These are phyloP conservation scores for Zopfochytrium polystomum DNA, from an alignment of 371 early-diverging fungal genomes.

Conservation along the genomic window DNA sequence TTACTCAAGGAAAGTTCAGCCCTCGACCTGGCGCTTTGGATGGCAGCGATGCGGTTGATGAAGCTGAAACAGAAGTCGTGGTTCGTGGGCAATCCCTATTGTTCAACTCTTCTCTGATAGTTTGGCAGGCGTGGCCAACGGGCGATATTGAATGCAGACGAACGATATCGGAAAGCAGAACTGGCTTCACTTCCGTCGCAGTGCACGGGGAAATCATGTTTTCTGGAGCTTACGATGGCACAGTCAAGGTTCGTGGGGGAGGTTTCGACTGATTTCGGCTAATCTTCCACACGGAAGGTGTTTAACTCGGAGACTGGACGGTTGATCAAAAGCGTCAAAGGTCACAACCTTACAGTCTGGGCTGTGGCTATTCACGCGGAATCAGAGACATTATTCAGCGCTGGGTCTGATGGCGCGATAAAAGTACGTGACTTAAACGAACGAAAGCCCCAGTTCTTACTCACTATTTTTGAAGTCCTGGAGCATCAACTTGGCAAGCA, in stretches of 20 bases:
- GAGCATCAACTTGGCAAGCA: constrained; percentile 20
- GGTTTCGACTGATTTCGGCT: too few species aligned
- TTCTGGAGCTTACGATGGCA: constrained; percentile 64
- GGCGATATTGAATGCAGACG: constrained; percentile 49
- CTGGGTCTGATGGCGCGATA: constrained; percentile 58
- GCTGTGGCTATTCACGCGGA: constrained; percentile 52
- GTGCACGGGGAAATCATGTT: constrained; percentile 42
- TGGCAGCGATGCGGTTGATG: not conserved
- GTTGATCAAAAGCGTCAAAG: constrained; percentile 39
- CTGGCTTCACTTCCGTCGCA: constrained; percentile 63
- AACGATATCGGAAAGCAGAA: constrained; percentile 53
- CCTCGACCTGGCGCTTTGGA: constrained; percentile 1
- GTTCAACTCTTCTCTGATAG: too few species aligned
- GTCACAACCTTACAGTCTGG: constrained; percentile 66
- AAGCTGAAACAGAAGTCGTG: constrained; percentile 14
- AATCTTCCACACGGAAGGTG: too few species aligned
- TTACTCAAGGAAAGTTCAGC: not conserved
- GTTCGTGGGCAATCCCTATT: constrained; percentile 5
- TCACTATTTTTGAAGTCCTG: not conserved
- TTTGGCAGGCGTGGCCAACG: too few species aligned
- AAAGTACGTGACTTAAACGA: constrained; percentile 47
- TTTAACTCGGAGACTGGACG: constrained; percentile 51
- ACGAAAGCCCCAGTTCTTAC: not conserved
- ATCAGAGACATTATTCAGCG: constrained; percentile 53
- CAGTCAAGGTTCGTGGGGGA: constrained; percentile 57